These are phyloP conservation scores for Stellera chamaejasme DNA, from an alignment of 345 rosid species.

Conservation along the genomic window DNA sequence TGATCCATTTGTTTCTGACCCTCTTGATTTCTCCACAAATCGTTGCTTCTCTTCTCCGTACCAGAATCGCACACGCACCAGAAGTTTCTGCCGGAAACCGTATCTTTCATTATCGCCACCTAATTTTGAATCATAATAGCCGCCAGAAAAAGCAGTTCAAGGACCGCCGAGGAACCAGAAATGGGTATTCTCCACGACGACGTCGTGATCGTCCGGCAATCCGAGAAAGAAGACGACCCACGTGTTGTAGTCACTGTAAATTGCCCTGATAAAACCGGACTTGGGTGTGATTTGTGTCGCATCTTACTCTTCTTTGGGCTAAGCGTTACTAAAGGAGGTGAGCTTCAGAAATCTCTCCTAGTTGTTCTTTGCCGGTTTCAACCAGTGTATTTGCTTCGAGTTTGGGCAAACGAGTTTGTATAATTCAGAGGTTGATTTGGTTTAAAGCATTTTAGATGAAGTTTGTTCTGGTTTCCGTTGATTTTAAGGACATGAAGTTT, in stretches of 20 bases:
- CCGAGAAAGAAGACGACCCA: conserved; percentile 76
- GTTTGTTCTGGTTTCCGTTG: too few species aligned
- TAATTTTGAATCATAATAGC: not conserved
- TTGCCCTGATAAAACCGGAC: conserved; percentile 97
- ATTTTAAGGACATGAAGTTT: too few species aligned
- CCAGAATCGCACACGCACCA: not conserved
- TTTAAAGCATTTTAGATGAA: not conserved
- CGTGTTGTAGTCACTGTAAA: conserved; percentile 59
- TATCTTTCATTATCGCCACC: too few species aligned
- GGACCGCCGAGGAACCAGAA: conserved; percentile 1
- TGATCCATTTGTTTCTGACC: too few species aligned
- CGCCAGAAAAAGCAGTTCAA: not conserved
- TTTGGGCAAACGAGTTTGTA: not conserved
- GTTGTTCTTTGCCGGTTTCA: not conserved
- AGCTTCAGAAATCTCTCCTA: not conserved
- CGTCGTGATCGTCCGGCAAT: conserved; percentile 59
- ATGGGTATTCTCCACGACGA: conserved; percentile 88
- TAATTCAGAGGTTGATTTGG: conserved; percentile 1
- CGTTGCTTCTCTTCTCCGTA: conserved; percentile 8
- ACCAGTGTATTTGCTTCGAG: not conserved
- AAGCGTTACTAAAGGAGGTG: conserved; percentile 87
- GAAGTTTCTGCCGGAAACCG: too few species aligned
- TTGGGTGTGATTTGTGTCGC: conserved; percentile 91
- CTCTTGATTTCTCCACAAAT: not conserved
- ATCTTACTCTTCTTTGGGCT: conserved; percentile 89